A percentile compares a stretch with the other conserved stretches of the same genome.
Evolutionary conservation across 345 rosid genomes (phyloP).

Genomic region (Corymbia maculata): DNA sequence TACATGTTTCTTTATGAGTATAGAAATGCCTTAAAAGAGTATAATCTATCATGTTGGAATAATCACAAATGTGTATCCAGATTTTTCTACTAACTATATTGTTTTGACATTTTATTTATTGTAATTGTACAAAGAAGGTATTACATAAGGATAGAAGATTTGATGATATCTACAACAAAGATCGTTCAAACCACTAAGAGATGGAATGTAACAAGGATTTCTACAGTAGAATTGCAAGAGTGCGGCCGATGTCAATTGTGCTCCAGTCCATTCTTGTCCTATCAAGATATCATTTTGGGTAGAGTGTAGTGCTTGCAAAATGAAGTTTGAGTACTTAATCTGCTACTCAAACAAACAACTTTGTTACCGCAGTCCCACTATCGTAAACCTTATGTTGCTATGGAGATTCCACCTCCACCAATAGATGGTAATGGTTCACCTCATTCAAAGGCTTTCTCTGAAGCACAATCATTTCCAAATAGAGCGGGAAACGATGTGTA

Average conservation of each 20-base stretch:
- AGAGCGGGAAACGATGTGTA: neutral
- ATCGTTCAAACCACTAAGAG: neutral
- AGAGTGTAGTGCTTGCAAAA: slow-evolving; percentile 20
- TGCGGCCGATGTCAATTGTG: neutral
- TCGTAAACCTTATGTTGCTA: slow-evolving; percentile 17
- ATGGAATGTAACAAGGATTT: neutral
- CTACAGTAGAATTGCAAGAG: neutral
- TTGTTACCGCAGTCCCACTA: slow-evolving; percentile 13
- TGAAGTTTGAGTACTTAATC: slow-evolving; percentile 24
- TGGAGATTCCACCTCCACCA: slow-evolving; percentile 19
- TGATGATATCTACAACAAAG: too few relatives aligned
- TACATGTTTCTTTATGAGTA: too few relatives aligned
- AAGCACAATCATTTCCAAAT: neutral
- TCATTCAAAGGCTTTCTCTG: neutral
- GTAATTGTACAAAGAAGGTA: neutral
- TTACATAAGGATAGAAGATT: neutral
- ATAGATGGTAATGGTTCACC: slow-evolving; percentile 3
- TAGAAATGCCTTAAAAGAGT: neutral
- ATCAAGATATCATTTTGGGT: slow-evolving; percentile 34
- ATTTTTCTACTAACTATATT: too few relatives aligned
- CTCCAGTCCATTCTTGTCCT: neutral
- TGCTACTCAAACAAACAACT: slow-evolving; percentile 12
- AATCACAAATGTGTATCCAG: neutral
- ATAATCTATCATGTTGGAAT: neutral
- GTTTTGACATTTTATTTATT: neutral